Evolutionary conservation across 2,329 filamentous ascomycete genomes (phyloP), one percentile per base, ranked within the genome.

Genomic region (Epichloe aotearoae): DNA sequence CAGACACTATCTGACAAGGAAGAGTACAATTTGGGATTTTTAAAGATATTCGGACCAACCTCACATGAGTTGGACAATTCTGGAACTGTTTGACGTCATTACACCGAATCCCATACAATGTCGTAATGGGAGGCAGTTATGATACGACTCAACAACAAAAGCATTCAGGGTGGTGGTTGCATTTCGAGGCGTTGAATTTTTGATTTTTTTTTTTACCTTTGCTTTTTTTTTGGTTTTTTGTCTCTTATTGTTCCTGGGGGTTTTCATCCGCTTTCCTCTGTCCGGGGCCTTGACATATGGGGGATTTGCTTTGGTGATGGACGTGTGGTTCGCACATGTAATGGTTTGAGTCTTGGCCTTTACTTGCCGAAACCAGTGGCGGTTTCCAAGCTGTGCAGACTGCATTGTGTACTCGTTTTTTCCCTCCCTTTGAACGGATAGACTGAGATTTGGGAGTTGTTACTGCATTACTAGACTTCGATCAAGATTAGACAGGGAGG

Each of bases 401-500:
- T 61, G 64, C 64, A 66, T 66, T 48, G 42, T 51, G 41, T 40
- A 15, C 33, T 49, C 44, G 30, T 43, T 47, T 39, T 45, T 23
- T 41, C 33, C 5, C 23, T 44, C 37, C 20, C 34, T 51, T n/a
- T 48, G 36, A 30, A 53, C 46, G 46, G 61, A 66, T 67, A 67
- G 65, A 67, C 58, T 52, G 59, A 58, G 58, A 53, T 44, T 55
- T 53, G 61, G 64, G 65, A 66, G 64, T 67, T 66, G 64, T 61
- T 53, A 55, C 54, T 63, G 62, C 63, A 66, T 67, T 60, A 60
- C 59, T 67, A 67, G 65, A 67, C 62, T 64, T 66, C 56, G 60
- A 64, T 63, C 63, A 63, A 63, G 62, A 67, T 67, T 67, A 67
- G 65, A 67, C 56, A 57, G 58, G 63, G 58, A 56, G 58, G 59